A percentile compares a stretch with the other conserved stretches of the same genome.
These are phyloP conservation scores for Globisporangium paddicum DNA, from an alignment of 352 stramenopile species.

Conservation along the genomic window DNA sequence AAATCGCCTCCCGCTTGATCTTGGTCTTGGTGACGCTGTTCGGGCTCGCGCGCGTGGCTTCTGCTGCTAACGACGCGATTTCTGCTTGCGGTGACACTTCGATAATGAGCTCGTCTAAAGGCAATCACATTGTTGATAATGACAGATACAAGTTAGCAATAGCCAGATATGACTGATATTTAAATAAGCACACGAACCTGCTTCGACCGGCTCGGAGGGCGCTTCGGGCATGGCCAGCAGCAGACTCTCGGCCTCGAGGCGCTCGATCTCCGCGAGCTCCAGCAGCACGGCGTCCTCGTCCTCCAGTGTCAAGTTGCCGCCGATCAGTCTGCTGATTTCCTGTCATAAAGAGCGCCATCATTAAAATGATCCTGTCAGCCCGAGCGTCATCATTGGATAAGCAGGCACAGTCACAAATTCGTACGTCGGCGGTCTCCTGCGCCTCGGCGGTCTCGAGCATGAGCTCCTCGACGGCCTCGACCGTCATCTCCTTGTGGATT, in stretches of 20 bases:
- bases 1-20: slow-evolving; percentile 12
- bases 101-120: background rate
- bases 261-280: slow-evolving; percentile 83
- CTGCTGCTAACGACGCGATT: background rate
- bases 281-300: slow-evolving; percentile 84
- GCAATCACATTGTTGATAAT: too few species aligned
- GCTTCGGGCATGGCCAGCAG: slow-evolving; percentile 55
- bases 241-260: slow-evolving; percentile 53
- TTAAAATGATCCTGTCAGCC: background rate
- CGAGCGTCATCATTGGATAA: background rate
- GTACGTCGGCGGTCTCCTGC: slow-evolving; percentile 67
- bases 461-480: slow-evolving; percentile 84
- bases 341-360: slow-evolving; percentile 18
- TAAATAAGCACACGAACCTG: slow-evolving; percentile 22
- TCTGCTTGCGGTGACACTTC: background rate
- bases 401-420: slow-evolving; percentile 4
- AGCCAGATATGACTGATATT: background rate
- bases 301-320: slow-evolving; percentile 66
- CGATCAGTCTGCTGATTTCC: slow-evolving; percentile 86
- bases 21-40: slow-evolving; percentile 5
- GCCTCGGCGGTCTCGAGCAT: slow-evolving; percentile 89
- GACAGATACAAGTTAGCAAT: background rate
- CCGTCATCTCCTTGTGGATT: slow-evolving; percentile 88
- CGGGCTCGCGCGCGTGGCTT: too few species aligned
- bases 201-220: slow-evolving; percentile 34